phyloP scores from a whole-genome alignment of 75 land plant genomes.

The Cupressus sempervirens region DNA sequence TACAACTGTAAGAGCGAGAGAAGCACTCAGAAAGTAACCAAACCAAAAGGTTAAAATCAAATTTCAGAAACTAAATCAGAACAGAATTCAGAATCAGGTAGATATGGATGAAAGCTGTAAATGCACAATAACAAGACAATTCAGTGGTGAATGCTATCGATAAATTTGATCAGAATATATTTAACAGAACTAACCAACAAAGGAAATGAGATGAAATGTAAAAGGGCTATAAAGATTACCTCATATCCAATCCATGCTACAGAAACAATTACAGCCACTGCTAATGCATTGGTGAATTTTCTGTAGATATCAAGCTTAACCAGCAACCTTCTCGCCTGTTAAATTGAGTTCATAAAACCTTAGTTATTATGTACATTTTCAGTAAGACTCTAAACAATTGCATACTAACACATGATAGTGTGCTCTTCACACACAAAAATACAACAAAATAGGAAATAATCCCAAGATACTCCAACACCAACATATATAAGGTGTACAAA shows the following conservation, averaged over 20 bases:
- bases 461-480: not conserved
- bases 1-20: slow-evolving; percentile 53
- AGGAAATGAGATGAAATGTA: not conserved
- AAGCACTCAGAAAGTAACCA: not conserved
- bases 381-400: not conserved
- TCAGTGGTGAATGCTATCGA: not conserved
- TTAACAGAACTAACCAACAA: not conserved
- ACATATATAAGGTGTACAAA: not conserved
- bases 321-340: slow-evolving; percentile 64
- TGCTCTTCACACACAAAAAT: not conserved
- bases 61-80: not conserved
- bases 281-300: slow-evolving; percentile 93
- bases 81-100: not conserved
- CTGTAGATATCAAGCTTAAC: slow-evolving; percentile 86
- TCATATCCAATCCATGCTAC: slow-evolving; percentile 91
- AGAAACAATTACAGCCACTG: slow-evolving; percentile 76
- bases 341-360: not conserved
- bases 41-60: not conserved
- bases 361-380: not conserved
- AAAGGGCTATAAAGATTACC: slow-evolving; percentile 35
- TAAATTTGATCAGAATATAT: not conserved
- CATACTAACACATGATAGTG: not conserved
- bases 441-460: not conserved
- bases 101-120: not conserved
- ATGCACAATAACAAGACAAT: not conserved